Conservation (phyloP, 805 yeast genomes). For the Nakazawaea sp. region DNA sequence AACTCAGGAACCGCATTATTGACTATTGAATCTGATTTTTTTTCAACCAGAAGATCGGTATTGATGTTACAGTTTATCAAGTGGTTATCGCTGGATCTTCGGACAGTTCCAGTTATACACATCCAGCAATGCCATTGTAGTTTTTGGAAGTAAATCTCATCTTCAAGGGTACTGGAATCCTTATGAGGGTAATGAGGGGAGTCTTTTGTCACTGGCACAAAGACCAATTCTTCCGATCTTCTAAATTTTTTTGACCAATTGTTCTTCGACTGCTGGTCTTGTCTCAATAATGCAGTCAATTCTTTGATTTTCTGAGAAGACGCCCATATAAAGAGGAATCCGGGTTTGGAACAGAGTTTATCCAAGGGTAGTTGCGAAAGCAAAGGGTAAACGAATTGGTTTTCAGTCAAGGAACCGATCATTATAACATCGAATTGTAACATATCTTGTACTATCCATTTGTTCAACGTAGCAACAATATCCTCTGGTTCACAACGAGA, state of each 20-base stretch:
- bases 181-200: conserved; percentile 64
- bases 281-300: conserved; percentile 45
- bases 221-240: conserved; percentile 84
- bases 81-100: conserved; percentile 78
- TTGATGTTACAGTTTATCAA: conserved; percentile 89
- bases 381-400: conserved; percentile 58
- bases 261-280: conserved; percentile 35
- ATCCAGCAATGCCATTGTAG: conserved; percentile 97
- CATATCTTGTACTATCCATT: conserved; percentile 53
- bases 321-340: conserved; percentile 84
- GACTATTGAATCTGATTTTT: conserved; percentile 20
- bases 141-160: conserved; percentile 50
- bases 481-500: conserved; percentile 42
- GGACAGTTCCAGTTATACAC: conserved; percentile 93
- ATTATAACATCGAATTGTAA: conserved; percentile 82
- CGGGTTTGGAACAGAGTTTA: conserved; percentile 74
- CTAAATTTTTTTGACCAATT: conserved; percentile 61
- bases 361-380: conserved; percentile 64
- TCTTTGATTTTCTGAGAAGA: conserved; percentile 67
- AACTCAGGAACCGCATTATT: conserved; percentile 56
- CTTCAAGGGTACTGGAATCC: conserved; percentile 25
- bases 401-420: conserved; percentile 81
- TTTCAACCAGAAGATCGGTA: conserved; percentile 78
- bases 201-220: conserved; percentile 59
- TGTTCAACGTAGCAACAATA: conserved; percentile 49